Base-by-base conservation (phyloP, 2,329 filamentous ascomycete genomes). In the Fusarium sambucinum region DNA sequence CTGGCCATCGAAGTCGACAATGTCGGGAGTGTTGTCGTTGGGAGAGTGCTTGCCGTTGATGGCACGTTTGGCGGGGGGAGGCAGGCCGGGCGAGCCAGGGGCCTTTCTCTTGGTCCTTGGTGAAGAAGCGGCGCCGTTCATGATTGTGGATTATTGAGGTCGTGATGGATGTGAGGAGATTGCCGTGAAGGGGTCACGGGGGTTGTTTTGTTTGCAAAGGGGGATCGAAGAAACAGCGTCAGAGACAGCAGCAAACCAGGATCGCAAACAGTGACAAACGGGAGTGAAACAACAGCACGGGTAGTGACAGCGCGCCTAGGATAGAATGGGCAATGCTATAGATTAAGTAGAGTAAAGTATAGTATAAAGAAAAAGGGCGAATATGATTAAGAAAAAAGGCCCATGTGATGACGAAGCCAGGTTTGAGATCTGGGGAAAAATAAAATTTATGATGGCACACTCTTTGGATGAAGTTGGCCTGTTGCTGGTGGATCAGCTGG, bases 61-160 rank as follows among this genome's bases (percentile, higher is more conserved):
- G 12, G 74, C 56, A 59, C 78, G 76, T 75, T 81, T 81, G 29
- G 77, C 69, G 4, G 77, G 75, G 38, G 76, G 77, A 53, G 68
- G 71, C 42, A 76, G 69, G 55, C 81, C 80, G 42, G 81, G 76
- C 40, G 81, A 77, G 63, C 80, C 79, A 35, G 82, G 79, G 30
- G 82, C 83, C 76, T 87, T 87, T 74, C 85, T 83, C 80, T 87
- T 87, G 63, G 79, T 78, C 75, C 83, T 81, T 64, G 79, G 76
- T 38, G 79, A 78, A 35, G 77, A 73, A 60, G 76, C 75, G 55
- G 78, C 71, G 61, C 80, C 80, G 69, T 84, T 84, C 83, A 86
- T 85, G 60, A 56, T 73, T 75, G 60, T 45, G 45, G 41, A 30
- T 45, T 56, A 40, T 60, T 35, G 55, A 33, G 44, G 44, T 54